Base-by-base conservation (phyloP, 108 stramenopile species). In the Cyclotella cryptica region DNA sequence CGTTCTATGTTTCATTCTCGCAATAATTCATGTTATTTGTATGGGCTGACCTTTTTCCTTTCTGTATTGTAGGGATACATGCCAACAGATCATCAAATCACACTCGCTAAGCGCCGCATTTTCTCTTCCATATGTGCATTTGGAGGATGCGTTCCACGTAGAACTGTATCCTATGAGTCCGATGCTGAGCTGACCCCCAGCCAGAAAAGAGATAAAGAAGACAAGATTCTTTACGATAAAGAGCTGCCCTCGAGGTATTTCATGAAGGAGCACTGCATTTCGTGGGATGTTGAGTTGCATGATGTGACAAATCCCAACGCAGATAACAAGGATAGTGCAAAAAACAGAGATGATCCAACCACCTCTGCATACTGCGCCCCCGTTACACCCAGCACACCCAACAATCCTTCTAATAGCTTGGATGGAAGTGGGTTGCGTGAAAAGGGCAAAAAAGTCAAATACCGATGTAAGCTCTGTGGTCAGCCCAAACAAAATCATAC, bases 391-490 rank as follows among this genome's bases (percentile, higher is more conserved):
- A 77, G 30, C 28, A 66, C 78, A 40, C 78, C 78, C 45, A 58
- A 55, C 57, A 24, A 69, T 29, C 29, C n/a, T n/a, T n/a, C 13
- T 29, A 44, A 44, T 22, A 18, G 13, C 26, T 44, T 24, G 1
- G 55, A 43, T 21, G 35, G 29, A 27, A 19, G 22, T 41, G 63
- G 63, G 3, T 7, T 64, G 9, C 39, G 71, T 21, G 70, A 72
- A 44, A 71, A 68, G 66, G 74, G 78, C 28, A 47, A 58, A n/a
- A 85, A 82, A 27, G 54, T 81, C 49, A 87, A 81, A 28, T 84
- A 87, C 53, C 75, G 88, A 13, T 94, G 93, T 83, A 94, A 92
- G 60, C 86, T 92, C 39, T 94, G 93, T 69, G 93, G 93, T n/a
- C 88, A 89, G 49, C 88, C 88, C n/a, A 94, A 94, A 75, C 90